These are phyloP conservation scores for Cladosporium cucumerinum DNA, from an alignment of 2,329 filamentous ascomycete genomes.

Conservation along the genomic window DNA sequence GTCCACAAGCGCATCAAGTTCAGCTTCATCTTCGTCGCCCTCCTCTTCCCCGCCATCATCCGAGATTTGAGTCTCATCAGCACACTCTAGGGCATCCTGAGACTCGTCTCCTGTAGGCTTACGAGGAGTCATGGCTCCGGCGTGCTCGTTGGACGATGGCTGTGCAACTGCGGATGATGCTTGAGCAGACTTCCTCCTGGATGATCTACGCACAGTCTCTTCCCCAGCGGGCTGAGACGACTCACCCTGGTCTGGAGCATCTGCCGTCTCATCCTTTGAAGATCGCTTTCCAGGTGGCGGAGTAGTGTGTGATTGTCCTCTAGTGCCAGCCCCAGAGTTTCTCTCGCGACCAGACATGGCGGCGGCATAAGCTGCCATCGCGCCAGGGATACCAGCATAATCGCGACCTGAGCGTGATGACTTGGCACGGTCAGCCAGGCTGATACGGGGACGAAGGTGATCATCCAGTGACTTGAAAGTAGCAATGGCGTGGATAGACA, in stretches of 20 bases:
- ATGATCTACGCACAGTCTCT: slow-evolving; percentile 31
- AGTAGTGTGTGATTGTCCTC: slow-evolving; percentile 19
- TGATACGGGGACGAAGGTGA: slow-evolving; percentile 88
- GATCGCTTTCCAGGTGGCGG: slow-evolving; percentile 10
- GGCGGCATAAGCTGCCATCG: slow-evolving; percentile 74
- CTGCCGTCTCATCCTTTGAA: slow-evolving; percentile 26
- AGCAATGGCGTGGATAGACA: slow-evolving; percentile 96
- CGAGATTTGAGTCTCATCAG: slow-evolving; percentile 81
- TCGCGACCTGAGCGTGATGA: slow-evolving; percentile 47
- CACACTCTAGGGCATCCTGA: slow-evolving; percentile 77
- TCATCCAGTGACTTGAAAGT: slow-evolving; percentile 97
- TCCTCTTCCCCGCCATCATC: slow-evolving; percentile 52
- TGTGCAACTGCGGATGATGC: slow-evolving; percentile 20
- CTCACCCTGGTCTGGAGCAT: slow-evolving; percentile 21
- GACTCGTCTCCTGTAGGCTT: slow-evolving; percentile 55
- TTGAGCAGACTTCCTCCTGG: slow-evolving; percentile 32
- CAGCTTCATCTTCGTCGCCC: slow-evolving; percentile 52
- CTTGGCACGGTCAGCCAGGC: slow-evolving; percentile 64
- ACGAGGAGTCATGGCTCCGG: not conserved
- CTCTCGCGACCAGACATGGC: slow-evolving; percentile 57
- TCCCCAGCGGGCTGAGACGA: slow-evolving; percentile 22
- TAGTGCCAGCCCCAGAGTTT: slow-evolving; percentile 27
- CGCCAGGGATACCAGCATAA: slow-evolving; percentile 59
- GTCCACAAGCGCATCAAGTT: slow-evolving; percentile 83
- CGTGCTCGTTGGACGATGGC: slow-evolving; percentile 15